Evolutionary conservation across 805 yeast species (phyloP), one percentile per base, ranked within the genome.

Genomic region (Naumovozyma baii): DNA sequence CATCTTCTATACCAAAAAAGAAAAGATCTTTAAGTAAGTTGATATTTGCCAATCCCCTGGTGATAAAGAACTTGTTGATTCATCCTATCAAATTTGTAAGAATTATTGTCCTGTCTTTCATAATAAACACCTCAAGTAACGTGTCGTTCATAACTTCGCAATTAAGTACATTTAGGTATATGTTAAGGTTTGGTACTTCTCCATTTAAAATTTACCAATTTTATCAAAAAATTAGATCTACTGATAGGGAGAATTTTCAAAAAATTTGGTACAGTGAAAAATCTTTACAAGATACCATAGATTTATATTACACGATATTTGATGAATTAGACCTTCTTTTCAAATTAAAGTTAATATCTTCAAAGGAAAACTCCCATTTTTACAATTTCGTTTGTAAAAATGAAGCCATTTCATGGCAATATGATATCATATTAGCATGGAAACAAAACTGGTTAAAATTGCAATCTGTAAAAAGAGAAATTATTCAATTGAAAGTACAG

Each of bases 321-420:
- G 90, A 82, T 58, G 90, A 82, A 57, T 55, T 76, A 16, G 62
- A 72, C 22, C 61, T 80, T 14, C 59, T 80, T 26, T 75, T 66
- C 61, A 78, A 78, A 50, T 68, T 70, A 39, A 54, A 55, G 18
- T 38, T 61, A 4, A 22, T 22, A 7, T 22, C 26, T 22, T 22
- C 26, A 7, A 22, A 22, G 26, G 52, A 55, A 50, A 44, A 57
- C 33, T 37, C 42, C 13, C 37, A 46, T 7, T 47, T 63, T 2
- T 43, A 61, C 4, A 41, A 52, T 12, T 46, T 72, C 37, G 76
- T 74, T 4, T 57, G 62, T 3, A 67, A 68, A 50, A 85, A 82
- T 54, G 85, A 78, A 57, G 66, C 78, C 2, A 62, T 73, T 30
- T 76, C 84, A 0, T 81, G 90, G 88, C 78, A 77, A 61, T 68